Evolutionary conservation across 2,329 filamentous ascomycete genomes (phyloP).

Genomic region (Rutstroemia sydowiana): DNA sequence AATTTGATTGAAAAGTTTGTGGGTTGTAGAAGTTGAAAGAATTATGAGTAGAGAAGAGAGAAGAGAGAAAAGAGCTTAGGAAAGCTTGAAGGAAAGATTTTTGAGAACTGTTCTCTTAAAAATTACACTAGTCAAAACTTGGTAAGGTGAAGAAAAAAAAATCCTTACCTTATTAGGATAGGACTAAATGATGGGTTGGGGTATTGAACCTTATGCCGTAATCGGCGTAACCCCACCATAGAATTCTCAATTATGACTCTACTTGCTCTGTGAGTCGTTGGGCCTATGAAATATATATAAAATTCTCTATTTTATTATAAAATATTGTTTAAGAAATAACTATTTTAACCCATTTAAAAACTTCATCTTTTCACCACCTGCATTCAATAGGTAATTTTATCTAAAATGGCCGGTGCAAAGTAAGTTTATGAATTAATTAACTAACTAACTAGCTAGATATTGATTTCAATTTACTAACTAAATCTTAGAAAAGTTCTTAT

Average conservation of each 20-base stretch:
- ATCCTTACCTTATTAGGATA: conserved; percentile 2
- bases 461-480: background rate
- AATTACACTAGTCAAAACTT: conserved; percentile 2
- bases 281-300: no score
- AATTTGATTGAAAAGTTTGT: background rate
- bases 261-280: no score
- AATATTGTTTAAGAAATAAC: no score
- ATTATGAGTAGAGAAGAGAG: background rate
- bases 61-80: background rate
- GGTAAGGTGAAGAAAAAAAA: no score
- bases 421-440: background rate
- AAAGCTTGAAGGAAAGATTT: no score
- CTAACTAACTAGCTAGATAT: background rate
- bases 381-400: no score
- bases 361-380: no score
- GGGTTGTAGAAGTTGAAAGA: conserved; percentile 16
- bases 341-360: no score
- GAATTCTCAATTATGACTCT: no score
- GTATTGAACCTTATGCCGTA: conserved; percentile 11
- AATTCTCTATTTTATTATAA: no score
- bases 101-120: conserved; percentile 8
- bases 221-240: conserved; percentile 23
- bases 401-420: no score
- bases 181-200: background rate
- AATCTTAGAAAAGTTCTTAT: conserved; percentile 35